Percentiles rank a stretch among this genome's conserved stretches.
Conservation (phyloP, 1,139 yeast genomes). For the Tardiomyces blankii region DNA sequence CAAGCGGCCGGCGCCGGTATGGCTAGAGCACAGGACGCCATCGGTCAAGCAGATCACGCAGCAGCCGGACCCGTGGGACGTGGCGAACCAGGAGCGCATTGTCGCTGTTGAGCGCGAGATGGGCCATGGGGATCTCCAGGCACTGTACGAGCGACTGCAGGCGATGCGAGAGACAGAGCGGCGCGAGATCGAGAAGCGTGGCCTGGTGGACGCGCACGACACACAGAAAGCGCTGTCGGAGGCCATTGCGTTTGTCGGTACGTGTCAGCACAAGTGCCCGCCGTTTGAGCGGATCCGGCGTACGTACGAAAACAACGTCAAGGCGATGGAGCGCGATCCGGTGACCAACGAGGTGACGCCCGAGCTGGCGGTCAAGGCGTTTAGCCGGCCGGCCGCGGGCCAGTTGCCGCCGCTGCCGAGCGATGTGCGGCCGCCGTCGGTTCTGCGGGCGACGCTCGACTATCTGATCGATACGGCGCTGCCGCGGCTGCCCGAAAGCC, state of each 20-base stretch:
- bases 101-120: conserved; percentile 29
- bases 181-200: conserved; percentile 64
- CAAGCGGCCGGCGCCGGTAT: conserved; percentile 4
- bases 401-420: conserved; percentile 97
- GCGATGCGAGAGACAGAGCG: conserved; percentile 71
- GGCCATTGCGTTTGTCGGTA: conserved; percentile 79
- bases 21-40: conserved; percentile 1
- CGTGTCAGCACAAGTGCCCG: conserved; percentile 94
- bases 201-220: conserved; percentile 83
- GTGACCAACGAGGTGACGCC: conserved; percentile 51
- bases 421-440: conserved; percentile 88
- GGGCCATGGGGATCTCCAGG: conserved; percentile 31
- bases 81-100: conserved; percentile 41
- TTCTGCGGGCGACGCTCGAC: conserved; percentile 53
- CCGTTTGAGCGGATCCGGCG: conserved; percentile 84
- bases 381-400: conserved; percentile 96
- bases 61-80: conserved; percentile 37
- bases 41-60: conserved; percentile 3
- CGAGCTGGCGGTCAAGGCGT: conserved; percentile 72
- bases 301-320: conserved; percentile 79
- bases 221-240: conserved; percentile 71
- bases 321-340: conserved; percentile 58
- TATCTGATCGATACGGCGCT: conserved; percentile 58
- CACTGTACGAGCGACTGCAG: conserved; percentile 49
- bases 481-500: conserved; percentile 66